Conservation (phyloP, 768 basidiomycete species). For the Lanmaoa pseudosensibilis region DNA sequence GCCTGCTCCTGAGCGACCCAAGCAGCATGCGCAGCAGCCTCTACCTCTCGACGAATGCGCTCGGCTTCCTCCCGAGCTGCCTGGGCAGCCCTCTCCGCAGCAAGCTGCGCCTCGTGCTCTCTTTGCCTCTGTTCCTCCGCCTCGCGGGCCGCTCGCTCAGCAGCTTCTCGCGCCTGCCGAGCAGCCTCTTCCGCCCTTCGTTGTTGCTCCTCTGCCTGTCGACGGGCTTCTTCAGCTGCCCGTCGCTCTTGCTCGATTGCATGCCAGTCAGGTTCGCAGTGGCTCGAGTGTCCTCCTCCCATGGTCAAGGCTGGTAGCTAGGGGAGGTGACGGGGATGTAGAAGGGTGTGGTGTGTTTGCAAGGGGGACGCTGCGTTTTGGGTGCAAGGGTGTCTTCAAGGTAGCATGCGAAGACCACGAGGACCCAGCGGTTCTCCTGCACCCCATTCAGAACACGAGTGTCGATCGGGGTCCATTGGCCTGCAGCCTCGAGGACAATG, state of each 20-base stretch:
- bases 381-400: no score
- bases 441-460: neutral
- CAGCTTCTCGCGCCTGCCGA: constrained; percentile 22
- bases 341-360: neutral
- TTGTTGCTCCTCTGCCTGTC: constrained; percentile 21
- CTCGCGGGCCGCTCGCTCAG: constrained; percentile 24
- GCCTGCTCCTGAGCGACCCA: constrained; percentile 22
- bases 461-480: neutral
- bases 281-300: constrained; percentile 29
- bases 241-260: constrained; percentile 22
- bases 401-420: neutral
- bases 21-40: constrained; percentile 27
- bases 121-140: constrained; percentile 18
- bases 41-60: constrained; percentile 20
- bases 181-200: constrained; percentile 21
- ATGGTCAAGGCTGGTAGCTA: constrained; percentile 5
- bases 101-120: constrained; percentile 19
- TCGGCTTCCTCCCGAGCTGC: constrained; percentile 25
- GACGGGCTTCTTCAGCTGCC: constrained; percentile 21
- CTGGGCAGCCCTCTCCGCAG: constrained; percentile 23
- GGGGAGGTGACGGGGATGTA: neutral
- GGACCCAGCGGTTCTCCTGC: neutral
- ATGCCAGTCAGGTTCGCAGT: constrained; percentile 24
- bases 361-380: neutral
- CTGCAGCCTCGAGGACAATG: constrained; percentile 1